phyloP scores from a whole-genome alignment of 257 asterid genomes.

The Nyctanthes arbortristis region DNA sequence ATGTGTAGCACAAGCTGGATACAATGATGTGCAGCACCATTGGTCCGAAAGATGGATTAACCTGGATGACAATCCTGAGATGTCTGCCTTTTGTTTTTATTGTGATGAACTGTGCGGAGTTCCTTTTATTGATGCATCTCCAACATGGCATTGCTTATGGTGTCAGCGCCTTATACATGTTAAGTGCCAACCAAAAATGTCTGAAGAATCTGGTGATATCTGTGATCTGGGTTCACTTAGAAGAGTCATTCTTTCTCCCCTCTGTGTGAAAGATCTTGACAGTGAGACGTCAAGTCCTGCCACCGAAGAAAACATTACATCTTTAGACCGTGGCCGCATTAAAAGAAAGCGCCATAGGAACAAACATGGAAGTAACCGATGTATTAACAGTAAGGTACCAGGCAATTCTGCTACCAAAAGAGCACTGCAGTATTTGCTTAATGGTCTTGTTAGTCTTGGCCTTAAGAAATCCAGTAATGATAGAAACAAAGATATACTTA shows the following conservation, averaged over 20 bases:
- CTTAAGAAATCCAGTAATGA: slow-evolving; percentile 40
- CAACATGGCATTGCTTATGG: slow-evolving; percentile 91
- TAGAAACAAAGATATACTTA: slow-evolving; percentile 32
- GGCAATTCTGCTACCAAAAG: slow-evolving; percentile 44
- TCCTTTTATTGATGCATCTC: slow-evolving; percentile 81
- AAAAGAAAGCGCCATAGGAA: slow-evolving; percentile 64
- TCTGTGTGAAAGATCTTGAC: slow-evolving; percentile 63
- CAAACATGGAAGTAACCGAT: slow-evolving; percentile 51
- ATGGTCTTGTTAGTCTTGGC: slow-evolving; percentile 50
- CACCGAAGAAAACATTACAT: slow-evolving; percentile 47
- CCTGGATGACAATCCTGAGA: slow-evolving; percentile 77
- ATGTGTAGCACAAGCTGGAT: slow-evolving; percentile 77
- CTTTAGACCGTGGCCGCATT: slow-evolving; percentile 54
- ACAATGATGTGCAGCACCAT: slow-evolving; percentile 63
- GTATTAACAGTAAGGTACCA: slow-evolving; percentile 41
- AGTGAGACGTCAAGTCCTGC: slow-evolving; percentile 49
- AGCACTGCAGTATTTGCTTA: slow-evolving; percentile 52
- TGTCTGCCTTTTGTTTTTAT: slow-evolving; percentile 72
- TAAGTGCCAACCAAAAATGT: slow-evolving; percentile 78
- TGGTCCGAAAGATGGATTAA: slow-evolving; percentile 90
- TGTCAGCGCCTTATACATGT: slow-evolving; percentile 83
- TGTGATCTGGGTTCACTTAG: slow-evolving; percentile 82
- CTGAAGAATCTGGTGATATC: slow-evolving; percentile 68
- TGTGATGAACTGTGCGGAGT: slow-evolving; percentile 86
- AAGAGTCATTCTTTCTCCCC: slow-evolving; percentile 81